Percentiles rank a stretch among this genome's conserved stretches.
Conservation (phyloP, 2,329 filamentous ascomycete species). For the Aspergillus sp. region DNA sequence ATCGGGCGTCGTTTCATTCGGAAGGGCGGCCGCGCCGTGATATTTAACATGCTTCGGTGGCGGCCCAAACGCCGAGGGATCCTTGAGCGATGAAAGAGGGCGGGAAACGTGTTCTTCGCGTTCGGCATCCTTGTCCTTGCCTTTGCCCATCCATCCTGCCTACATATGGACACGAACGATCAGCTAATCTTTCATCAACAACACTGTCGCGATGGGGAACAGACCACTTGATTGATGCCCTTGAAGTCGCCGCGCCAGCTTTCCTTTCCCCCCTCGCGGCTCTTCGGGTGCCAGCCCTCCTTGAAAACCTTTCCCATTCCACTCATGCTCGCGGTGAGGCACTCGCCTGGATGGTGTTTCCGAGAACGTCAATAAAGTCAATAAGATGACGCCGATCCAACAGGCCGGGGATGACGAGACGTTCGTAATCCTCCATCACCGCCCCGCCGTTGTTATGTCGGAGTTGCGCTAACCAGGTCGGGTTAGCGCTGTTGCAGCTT, state of each 20-base stretch:
- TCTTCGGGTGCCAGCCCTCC: slow-evolving; percentile 56
- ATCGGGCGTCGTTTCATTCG: slow-evolving; percentile 47
- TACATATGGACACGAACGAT: slow-evolving; percentile 32
- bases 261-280: slow-evolving; percentile 53
- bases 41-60: slow-evolving; percentile 68
- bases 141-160: slow-evolving; percentile 61
- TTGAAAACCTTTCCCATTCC: slow-evolving; percentile 50
- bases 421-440: not conserved
- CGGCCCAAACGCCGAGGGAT: slow-evolving; percentile 75
- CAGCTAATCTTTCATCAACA: slow-evolving; percentile 14
- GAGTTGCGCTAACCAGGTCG: not conserved
- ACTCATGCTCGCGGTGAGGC: slow-evolving; percentile 38
- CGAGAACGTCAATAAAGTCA: not conserved
- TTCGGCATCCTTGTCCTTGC: slow-evolving; percentile 47
- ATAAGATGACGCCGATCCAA: slow-evolving; percentile 5
- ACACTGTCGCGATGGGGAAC: slow-evolving; percentile 17
- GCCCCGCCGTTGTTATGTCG: not conserved
- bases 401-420: not conserved
- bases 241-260: slow-evolving; percentile 58
- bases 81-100: slow-evolving; percentile 69
- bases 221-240: slow-evolving; percentile 57
- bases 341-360: not conserved
- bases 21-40: slow-evolving; percentile 45
- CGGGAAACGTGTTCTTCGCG: slow-evolving; percentile 53
- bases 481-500: not conserved